Percentiles rank a stretch among this genome's conserved stretches.
Evolutionary conservation across 129 eudicot genomes (phyloP).

Genomic region (Oenanthe sinensis): DNA sequence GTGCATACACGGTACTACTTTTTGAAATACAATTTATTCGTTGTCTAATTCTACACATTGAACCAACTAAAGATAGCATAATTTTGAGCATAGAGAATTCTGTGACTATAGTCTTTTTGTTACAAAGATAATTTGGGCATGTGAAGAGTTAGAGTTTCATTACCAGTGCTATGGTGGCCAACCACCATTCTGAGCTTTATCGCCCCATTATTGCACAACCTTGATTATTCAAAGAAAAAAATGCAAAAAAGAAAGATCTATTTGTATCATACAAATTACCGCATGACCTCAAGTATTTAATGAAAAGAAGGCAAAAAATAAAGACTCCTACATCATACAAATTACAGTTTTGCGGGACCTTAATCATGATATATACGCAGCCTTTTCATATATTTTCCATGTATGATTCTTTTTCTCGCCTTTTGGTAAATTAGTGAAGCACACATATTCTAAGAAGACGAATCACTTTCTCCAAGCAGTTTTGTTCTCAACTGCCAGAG

Average conservation of each 20-base stretch:
- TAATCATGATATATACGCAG: not conserved
- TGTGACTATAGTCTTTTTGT: not conserved
- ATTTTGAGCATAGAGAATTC: not conserved
- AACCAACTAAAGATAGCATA: not conserved
- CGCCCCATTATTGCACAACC: not conserved
- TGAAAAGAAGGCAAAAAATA: not conserved
- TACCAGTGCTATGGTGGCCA: not conserved
- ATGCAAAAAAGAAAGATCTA: no score
- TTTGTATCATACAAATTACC: not conserved
- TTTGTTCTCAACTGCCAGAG: not conserved
- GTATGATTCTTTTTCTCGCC: not conserved
- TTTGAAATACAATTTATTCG: not conserved
- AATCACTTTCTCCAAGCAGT: not conserved
- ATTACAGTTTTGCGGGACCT: not conserved
- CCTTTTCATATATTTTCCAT: not conserved
- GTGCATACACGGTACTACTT: constrained; percentile 81
- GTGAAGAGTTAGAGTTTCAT: not conserved
- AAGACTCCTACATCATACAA: not conserved
- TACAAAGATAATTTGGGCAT: not conserved
- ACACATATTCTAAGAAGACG: not conserved
- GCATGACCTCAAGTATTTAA: not conserved
- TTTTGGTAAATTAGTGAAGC: not conserved
- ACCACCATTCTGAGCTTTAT: not conserved
- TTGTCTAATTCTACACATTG: not conserved
- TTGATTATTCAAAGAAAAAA: not conserved